phyloP scores from a whole-genome alignment of 352 stramenopile species.

The Phytophthora macrochlamydospora region DNA sequence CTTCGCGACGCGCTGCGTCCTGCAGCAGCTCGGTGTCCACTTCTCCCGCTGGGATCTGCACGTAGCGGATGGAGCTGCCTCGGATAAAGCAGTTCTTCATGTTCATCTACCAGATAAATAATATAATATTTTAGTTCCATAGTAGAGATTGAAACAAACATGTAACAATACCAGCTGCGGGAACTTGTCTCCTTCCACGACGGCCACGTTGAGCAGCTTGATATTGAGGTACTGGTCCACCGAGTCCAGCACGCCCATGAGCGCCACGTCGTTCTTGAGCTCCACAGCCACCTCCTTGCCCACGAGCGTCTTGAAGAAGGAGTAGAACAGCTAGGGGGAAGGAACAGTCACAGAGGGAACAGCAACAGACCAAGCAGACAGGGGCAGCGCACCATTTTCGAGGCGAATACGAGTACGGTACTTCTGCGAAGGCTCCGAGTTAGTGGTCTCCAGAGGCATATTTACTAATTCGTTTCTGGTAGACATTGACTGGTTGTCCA shows the following conservation, averaged over 20 bases:
- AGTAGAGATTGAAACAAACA: neutral
- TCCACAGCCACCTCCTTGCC: slow-evolving; percentile 98
- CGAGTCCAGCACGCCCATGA: slow-evolving; percentile 96
- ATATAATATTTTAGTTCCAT: neutral
- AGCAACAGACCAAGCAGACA: neutral
- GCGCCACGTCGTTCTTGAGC: slow-evolving; percentile 99
- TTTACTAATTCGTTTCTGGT: too few relatives aligned
- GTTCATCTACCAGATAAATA: slow-evolving; percentile 67
- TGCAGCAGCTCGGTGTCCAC: slow-evolving; percentile 97
- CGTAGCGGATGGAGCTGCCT: slow-evolving; percentile 98
- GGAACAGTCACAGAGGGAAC: slow-evolving; percentile 4
- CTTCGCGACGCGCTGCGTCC: slow-evolving; percentile 72
- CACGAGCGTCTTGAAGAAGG: slow-evolving; percentile 99
- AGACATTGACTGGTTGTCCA: too few relatives aligned
- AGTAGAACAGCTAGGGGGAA: slow-evolving; percentile 93
- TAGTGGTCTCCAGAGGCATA: too few relatives aligned
- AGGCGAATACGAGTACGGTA: neutral
- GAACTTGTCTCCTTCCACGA: slow-evolving; percentile 97
- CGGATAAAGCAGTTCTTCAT: slow-evolving; percentile 99
- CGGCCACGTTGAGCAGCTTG: slow-evolving; percentile 96
- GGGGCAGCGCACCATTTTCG: slow-evolving; percentile 23
- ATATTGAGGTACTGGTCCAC: slow-evolving; percentile 99
- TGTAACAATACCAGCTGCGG: slow-evolving; percentile 89
- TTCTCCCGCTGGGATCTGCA: slow-evolving; percentile 96
- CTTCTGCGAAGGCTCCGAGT: too few relatives aligned